Evolutionary conservation across 345 rosid species (phyloP).

Genomic region (Clarkia xantiana): DNA sequence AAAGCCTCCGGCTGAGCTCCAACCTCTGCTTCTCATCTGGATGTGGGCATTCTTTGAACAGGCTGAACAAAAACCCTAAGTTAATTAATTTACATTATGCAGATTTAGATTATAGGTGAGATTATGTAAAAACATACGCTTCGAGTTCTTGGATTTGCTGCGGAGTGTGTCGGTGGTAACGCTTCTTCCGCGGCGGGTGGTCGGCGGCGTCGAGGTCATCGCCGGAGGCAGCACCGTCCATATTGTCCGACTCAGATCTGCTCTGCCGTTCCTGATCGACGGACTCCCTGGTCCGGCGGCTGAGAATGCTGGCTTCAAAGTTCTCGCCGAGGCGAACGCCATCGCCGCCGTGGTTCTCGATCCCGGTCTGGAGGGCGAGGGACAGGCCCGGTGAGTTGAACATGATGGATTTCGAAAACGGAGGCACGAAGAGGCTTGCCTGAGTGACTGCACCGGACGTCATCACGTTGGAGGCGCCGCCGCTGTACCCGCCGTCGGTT

Average conservation of each 20-base stretch:
- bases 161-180: constrained; percentile 99
- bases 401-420: constrained; percentile 34
- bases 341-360: constrained; percentile 21
- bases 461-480: constrained; percentile 12
- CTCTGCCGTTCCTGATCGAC: constrained; percentile 38
- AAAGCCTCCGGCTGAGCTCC: constrained; percentile 68
- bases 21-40: constrained; percentile 89
- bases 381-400: constrained; percentile 72
- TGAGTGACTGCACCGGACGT: constrained; percentile 42
- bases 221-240: constrained; percentile 83
- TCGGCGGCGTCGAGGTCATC: constrained; percentile 88
- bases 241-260: constrained; percentile 98
- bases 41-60: constrained; percentile 91
- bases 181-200: constrained; percentile 76
- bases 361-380: constrained; percentile 47
- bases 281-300: constrained; percentile 34
- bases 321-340: constrained; percentile 15
- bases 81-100: background rate
- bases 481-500: constrained; percentile 5
- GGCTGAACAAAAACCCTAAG: constrained; percentile 8
- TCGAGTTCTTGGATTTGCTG: constrained; percentile 99
- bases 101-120: background rate
- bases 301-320: constrained; percentile 10
- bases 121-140: constrained; percentile 35
- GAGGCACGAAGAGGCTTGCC: constrained; percentile 34